Percentiles rank a stretch among this genome's conserved stretches.
phyloP scores from a whole-genome alignment of 2,329 filamentous ascomycete genomes.

The Lecanicillium sp. region DNA sequence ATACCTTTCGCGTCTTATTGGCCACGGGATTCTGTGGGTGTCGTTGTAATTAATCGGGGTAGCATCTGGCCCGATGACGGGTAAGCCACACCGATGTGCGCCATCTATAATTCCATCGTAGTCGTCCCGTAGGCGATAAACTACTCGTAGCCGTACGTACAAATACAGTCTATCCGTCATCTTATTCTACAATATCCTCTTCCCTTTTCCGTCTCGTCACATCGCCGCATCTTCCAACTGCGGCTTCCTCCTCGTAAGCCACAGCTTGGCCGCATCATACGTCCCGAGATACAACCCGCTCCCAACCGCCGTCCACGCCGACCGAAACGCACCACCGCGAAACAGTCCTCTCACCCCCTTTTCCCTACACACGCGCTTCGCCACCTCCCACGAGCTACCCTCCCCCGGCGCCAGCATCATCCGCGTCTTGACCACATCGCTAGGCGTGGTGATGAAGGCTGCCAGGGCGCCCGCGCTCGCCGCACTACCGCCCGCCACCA shows the following conservation, averaged over 20 bases:
- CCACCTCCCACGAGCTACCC: slow-evolving; percentile 47
- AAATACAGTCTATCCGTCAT: too few species aligned
- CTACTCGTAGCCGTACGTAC: too few species aligned
- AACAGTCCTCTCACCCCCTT: slow-evolving; percentile 70
- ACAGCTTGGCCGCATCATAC: slow-evolving; percentile 73
- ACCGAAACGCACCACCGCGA: slow-evolving; percentile 64
- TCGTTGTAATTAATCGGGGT: too few species aligned
- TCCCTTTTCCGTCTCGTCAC: too few species aligned
- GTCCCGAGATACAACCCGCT: slow-evolving; percentile 79
- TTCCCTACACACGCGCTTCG: slow-evolving; percentile 55
- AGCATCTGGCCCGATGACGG: too few species aligned
- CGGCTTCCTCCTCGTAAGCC: slow-evolving; percentile 40
- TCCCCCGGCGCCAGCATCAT: slow-evolving; percentile 68
- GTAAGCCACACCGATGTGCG: too few species aligned
- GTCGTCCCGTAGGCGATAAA: too few species aligned
- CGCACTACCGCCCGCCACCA: slow-evolving; percentile 66
- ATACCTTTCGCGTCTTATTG: too few species aligned
- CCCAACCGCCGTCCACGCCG: slow-evolving; percentile 74
- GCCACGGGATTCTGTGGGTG: too few species aligned
- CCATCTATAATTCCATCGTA: too few species aligned
- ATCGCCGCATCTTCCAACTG: slow-evolving; percentile 29
- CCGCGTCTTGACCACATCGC: slow-evolving; percentile 83
- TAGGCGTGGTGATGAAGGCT: slow-evolving; percentile 76
- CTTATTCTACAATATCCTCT: too few species aligned
- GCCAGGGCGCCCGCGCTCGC: slow-evolving; percentile 67